phyloP scores from a whole-genome alignment of 2,329 filamentous ascomycete genomes.

The Ilyonectria sp. region DNA sequence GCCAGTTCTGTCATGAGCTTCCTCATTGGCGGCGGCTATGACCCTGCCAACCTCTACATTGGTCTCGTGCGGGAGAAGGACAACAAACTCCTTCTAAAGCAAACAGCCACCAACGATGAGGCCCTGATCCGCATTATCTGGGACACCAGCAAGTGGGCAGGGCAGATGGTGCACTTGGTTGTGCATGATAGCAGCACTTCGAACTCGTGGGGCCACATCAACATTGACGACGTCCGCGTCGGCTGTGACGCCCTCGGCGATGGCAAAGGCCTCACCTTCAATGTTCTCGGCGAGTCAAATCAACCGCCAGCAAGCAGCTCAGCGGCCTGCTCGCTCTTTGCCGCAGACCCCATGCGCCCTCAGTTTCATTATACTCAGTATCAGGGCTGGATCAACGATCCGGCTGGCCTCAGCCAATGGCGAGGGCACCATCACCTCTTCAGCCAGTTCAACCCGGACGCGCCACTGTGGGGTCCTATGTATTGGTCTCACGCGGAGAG shows the following conservation, averaged over 20 bases:
- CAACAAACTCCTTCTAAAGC: conserved; percentile 45
- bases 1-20: conserved; percentile 51
- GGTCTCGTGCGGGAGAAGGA: conserved; percentile 48
- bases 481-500: conserved; percentile 47
- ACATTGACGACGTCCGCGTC: conserved; percentile 51
- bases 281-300: conserved; percentile 49
- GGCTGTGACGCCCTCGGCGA: conserved; percentile 47
- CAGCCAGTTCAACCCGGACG: conserved; percentile 45
- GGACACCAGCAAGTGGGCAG: conserved; percentile 50
- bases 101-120: conserved; percentile 50
- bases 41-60: conserved; percentile 48
- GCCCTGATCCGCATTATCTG: conserved; percentile 49
- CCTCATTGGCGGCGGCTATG: conserved; percentile 51
- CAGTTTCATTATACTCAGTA: conserved; percentile 49
- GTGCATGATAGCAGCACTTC: conserved; percentile 45
- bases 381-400: conserved; percentile 50
- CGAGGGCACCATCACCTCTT: conserved; percentile 48
- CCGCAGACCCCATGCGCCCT: conserved; percentile 44
- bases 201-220: conserved; percentile 48
- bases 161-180: conserved; percentile 42
- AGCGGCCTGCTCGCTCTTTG: conserved; percentile 39
- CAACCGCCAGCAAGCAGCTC: conserved; percentile 37
- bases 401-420: conserved; percentile 43
- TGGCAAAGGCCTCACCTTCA: conserved; percentile 45
- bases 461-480: conserved; percentile 46